Percentiles rank a stretch among this genome's conserved stretches.
These are phyloP conservation scores for Eucalyptus viminalis DNA, from an alignment of 345 rosid genomes.

Conservation along the genomic window DNA sequence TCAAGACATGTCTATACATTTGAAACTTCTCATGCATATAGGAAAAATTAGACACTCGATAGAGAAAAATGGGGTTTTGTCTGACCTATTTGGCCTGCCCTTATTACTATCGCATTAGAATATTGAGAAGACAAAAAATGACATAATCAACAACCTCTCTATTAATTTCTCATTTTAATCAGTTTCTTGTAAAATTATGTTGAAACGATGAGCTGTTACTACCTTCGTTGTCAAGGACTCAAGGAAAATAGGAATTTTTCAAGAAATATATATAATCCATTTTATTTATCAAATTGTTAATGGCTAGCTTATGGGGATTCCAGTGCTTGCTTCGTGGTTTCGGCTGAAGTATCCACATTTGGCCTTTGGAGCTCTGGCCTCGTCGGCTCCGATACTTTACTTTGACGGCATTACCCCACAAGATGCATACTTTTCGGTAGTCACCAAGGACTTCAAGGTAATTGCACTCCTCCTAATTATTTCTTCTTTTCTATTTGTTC, in stretches of 20 bases:
- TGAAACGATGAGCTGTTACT: not conserved
- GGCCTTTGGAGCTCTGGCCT: conserved; percentile 52
- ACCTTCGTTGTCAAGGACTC: not conserved
- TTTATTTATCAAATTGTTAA: not conserved
- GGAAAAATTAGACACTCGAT: not conserved
- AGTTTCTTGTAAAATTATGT: not conserved
- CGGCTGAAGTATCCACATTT: conserved; percentile 62
- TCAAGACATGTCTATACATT: not conserved
- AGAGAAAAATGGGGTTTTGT: not conserved
- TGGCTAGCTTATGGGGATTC: not conserved
- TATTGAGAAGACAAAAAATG: not conserved
- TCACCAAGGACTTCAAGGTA: conserved; percentile 43
- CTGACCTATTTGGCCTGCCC: not conserved
- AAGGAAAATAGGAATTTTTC: not conserved
- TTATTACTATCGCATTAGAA: not conserved
- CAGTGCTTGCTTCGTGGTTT: conserved; percentile 69
- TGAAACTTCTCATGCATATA: not conserved
- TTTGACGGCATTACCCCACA: conserved; percentile 32
- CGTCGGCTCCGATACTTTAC: conserved; percentile 65
- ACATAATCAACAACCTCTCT: not conserved
- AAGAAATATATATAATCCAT: not conserved
- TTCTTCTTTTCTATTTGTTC: not conserved
- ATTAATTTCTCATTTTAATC: not conserved
- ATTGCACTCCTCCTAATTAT: not conserved
- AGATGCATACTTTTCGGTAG: conserved; percentile 28